Conservation (phyloP, 306 rosid genomes). For the Vicia faba region DNA sequence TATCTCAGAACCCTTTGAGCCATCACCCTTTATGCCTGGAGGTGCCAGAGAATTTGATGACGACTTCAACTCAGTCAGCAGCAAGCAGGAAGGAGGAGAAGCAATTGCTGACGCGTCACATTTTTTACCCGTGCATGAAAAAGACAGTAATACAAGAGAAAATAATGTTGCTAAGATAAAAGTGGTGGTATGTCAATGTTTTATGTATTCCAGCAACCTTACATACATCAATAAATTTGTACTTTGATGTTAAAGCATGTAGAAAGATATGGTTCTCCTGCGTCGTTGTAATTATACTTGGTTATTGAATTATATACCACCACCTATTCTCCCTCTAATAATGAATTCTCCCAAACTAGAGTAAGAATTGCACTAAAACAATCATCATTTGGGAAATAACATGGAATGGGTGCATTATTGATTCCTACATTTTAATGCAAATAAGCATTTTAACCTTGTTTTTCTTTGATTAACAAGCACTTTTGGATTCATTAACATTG, state of each 20-base stretch:
- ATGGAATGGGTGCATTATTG: conserved; percentile 17
- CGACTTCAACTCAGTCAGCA: conserved; percentile 50
- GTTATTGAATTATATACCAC: conserved; percentile 6
- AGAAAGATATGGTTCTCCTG: conserved; percentile 20
- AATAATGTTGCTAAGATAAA: conserved; percentile 88
- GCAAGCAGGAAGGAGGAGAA: conserved; percentile 62
- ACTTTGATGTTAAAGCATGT: conserved; percentile 1
- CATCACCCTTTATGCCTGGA: conserved; percentile 88
- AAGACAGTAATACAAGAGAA: conserved; percentile 69
- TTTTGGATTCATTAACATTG: conserved; percentile 22
- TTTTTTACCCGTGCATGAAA: conserved; percentile 57
- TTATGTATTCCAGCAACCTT: neutral
- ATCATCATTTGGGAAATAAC: conserved; percentile 23
- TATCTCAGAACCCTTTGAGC: conserved; percentile 86
- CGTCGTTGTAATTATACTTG: neutral
- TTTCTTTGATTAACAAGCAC: neutral
- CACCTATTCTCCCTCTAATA: conserved; percentile 1
- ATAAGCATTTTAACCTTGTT: conserved; percentile 20
- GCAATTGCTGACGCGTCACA: conserved; percentile 56
- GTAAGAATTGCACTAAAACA: conserved; percentile 12
- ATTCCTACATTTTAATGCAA: neutral
- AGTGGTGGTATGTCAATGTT: conserved; percentile 86
- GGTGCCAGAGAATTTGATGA: conserved; percentile 67
- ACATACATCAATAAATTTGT: conserved; percentile 24
- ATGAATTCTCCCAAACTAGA: neutral